These are phyloP conservation scores for Penicillium nucicola DNA, from an alignment of 495 filamentous ascomycete genomes.

Conservation along the genomic window DNA sequence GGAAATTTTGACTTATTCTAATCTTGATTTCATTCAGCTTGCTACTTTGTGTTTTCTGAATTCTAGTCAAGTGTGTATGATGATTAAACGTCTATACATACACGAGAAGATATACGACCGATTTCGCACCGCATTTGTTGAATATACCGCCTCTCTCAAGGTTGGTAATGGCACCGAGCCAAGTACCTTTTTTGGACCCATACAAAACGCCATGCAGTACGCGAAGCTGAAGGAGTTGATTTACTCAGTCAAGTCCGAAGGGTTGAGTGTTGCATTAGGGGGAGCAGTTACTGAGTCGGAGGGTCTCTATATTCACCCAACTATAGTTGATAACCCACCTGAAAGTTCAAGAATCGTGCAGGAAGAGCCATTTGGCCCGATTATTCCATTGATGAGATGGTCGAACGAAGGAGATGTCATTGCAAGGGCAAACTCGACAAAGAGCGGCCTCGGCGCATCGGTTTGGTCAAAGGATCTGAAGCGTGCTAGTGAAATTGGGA, in stretches of 20 bases:
- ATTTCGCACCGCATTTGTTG: conserved; percentile 54
- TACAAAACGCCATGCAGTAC: conserved; percentile 60
- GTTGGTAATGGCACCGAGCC: conserved; percentile 40
- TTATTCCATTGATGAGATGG: conserved; percentile 56
- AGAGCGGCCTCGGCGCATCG: conserved; percentile 55
- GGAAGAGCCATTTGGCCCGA: conserved; percentile 52
- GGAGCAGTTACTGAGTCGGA: too few species aligned
- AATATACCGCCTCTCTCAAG: conserved; percentile 50
- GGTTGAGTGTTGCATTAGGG: too few species aligned
- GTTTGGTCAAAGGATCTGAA: conserved; percentile 53
- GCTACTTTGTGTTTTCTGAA: conserved; percentile 54
- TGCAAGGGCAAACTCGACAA: conserved; percentile 51
- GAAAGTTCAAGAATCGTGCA: conserved; percentile 45
- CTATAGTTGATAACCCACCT: conserved; percentile 58
- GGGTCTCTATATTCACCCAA: too few species aligned
- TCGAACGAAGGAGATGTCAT: conserved; percentile 55
- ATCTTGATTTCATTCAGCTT: too few species aligned
- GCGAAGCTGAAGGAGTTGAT: conserved; percentile 51
- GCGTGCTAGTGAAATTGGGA: conserved; percentile 47
- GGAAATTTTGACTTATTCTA: too few species aligned
- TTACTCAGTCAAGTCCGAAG: too few species aligned
- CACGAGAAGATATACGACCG: conserved; percentile 65
- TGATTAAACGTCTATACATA: conserved; percentile 65
- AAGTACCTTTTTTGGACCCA: conserved; percentile 48
- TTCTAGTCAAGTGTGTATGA: conserved; percentile 52